Percentiles rank a stretch among this genome's conserved stretches.
Conservation (phyloP, 768 basidiomycete species). For the Termitomyces sp. region DNA sequence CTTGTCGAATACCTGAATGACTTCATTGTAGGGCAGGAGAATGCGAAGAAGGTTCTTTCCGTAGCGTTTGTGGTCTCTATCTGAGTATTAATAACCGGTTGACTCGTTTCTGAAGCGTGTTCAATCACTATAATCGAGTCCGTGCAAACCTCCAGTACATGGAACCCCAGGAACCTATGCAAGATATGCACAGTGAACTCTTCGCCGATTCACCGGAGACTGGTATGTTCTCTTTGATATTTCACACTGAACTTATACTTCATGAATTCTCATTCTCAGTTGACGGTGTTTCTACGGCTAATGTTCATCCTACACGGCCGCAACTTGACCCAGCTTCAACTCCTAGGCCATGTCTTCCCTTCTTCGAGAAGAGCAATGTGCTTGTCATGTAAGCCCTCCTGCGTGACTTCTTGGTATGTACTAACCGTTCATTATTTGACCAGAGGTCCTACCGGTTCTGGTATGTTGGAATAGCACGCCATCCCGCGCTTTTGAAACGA, state of each 20-base stretch:
- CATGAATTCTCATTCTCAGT: not conserved
- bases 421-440: not conserved
- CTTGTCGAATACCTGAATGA: constrained; percentile 83
- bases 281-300: constrained; percentile 47
- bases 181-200: constrained; percentile 2
- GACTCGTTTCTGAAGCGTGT: constrained; percentile 53
- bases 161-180: constrained; percentile 31
- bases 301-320: constrained; percentile 56
- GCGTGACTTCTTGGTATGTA: not conserved
- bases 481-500: not conserved
- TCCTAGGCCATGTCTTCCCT: constrained; percentile 42
- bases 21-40: constrained; percentile 88
- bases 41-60: constrained; percentile 89
- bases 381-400: constrained; percentile 70
- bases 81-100: not conserved
- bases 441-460: constrained; percentile 85
- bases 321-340: constrained; percentile 30
- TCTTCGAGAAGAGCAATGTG: constrained; percentile 96
- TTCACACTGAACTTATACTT: not conserved
- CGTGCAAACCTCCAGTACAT: constrained; percentile 58
- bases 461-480: constrained; percentile 29
- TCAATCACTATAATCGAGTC: constrained; percentile 92
- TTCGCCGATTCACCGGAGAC: constrained; percentile 10
- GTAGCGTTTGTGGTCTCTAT: constrained; percentile 71
- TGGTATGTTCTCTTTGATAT: constrained; percentile 9